Percentiles rank a stretch among this genome's conserved stretches.
Evolutionary conservation across 2,329 filamentous ascomycete species (phyloP).

Genomic region (Ceratocystis destructans): DNA sequence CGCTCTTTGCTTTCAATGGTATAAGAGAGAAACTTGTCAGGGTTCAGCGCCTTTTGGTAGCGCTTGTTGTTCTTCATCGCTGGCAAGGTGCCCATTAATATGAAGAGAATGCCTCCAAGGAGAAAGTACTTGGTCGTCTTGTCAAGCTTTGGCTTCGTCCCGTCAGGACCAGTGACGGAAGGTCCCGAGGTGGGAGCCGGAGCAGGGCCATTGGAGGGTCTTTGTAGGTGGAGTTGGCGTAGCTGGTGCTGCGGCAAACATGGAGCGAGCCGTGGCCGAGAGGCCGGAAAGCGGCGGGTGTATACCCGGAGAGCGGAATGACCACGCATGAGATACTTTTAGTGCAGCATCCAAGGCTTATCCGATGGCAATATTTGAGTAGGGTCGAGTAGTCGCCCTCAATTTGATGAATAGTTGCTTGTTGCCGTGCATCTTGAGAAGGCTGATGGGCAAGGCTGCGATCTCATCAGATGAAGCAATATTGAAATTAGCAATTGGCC

Average conservation of each 20-base stretch:
- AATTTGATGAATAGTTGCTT: not conserved
- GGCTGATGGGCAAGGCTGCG: conserved; percentile 11
- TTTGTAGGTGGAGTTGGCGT: not conserved
- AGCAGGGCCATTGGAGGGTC: not conserved
- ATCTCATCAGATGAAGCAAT: not conserved
- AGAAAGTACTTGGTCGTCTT: conserved; percentile 18
- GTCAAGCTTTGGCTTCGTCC: conserved; percentile 11
- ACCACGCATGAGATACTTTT: not conserved
- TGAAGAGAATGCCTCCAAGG: conserved; percentile 15
- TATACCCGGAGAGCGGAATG: not conserved
- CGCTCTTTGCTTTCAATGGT: conserved; percentile 46
- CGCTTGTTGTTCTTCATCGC: conserved; percentile 15
- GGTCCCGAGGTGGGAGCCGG: not conserved
- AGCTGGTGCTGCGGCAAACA: conserved; percentile 1
- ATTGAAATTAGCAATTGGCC: not conserved
- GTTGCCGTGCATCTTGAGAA: not conserved
- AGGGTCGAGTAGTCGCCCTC: not conserved
- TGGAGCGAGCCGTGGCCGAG: not conserved
- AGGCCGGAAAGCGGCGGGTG: not conserved
- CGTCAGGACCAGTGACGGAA: not conserved
- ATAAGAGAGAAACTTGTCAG: conserved; percentile 50
- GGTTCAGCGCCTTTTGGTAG: conserved; percentile 35
- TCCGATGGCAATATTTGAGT: not conserved
- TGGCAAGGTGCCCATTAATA: conserved; percentile 14
- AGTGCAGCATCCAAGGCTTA: not conserved